These are phyloP conservation scores for Miamiensis avidus DNA, from an alignment of 169 alveolate species.

Conservation along the genomic window DNA sequence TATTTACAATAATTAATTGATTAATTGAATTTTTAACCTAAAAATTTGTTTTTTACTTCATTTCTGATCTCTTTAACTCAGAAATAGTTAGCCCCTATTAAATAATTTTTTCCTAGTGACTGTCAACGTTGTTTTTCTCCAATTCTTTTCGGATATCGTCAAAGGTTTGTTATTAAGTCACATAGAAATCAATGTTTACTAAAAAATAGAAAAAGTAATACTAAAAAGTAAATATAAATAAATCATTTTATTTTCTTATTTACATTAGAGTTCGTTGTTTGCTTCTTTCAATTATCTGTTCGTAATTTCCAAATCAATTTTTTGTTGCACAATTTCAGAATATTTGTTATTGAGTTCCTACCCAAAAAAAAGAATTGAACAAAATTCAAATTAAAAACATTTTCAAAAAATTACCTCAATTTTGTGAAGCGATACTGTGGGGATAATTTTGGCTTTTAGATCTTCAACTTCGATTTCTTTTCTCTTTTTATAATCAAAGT, in stretches of 20 bases:
- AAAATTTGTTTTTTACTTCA: constrained; percentile 4
- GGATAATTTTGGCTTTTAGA: constrained; percentile 32
- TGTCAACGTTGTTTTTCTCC: constrained; percentile 28
- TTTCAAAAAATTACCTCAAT: constrained; percentile 21
- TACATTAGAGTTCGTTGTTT: constrained; percentile 29
- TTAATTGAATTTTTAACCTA: neutral
- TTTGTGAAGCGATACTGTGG: constrained; percentile 30
- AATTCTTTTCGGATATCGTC: constrained; percentile 9
- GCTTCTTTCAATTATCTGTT: constrained; percentile 35
- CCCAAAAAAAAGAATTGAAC: no score
- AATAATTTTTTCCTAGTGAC: constrained; percentile 25
- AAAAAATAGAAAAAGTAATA: neutral
- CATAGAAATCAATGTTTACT: constrained; percentile 46
- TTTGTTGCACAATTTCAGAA: constrained; percentile 24
- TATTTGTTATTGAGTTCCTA: constrained; percentile 17
- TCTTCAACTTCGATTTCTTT: constrained; percentile 30
- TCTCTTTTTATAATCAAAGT: constrained; percentile 42
- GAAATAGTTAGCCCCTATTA: constrained; percentile 27
- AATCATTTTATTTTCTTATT: neutral
- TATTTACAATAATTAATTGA: neutral
- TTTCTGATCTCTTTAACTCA: constrained; percentile 29
- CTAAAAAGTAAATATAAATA: neutral
- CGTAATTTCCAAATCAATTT: constrained; percentile 34
- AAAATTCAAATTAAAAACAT: no score
- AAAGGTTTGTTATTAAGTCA: constrained; percentile 16